Evolutionary conservation across 495 filamentous ascomycete genomes (phyloP).

Genomic region (Aspergillus mulundensis): DNA sequence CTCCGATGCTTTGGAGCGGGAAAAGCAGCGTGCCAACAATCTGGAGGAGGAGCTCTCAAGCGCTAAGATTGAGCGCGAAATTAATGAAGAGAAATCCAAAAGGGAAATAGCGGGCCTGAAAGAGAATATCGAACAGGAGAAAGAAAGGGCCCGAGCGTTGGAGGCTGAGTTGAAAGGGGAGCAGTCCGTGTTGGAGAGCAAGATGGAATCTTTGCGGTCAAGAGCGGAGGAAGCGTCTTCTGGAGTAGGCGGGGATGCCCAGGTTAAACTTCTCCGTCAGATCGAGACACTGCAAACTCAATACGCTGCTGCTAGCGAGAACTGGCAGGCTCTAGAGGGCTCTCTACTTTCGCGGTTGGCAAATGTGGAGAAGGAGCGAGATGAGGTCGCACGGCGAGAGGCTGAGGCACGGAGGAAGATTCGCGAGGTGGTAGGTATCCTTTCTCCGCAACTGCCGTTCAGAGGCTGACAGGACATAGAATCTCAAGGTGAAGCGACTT

Average conservation of each 20-base stretch:
- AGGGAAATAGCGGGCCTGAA: constrained; percentile 65
- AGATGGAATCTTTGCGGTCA: constrained; percentile 80
- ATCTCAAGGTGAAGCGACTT: constrained; percentile 64
- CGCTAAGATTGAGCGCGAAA: constrained; percentile 70
- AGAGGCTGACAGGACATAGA: constrained; percentile 44
- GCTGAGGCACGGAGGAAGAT: constrained; percentile 80
- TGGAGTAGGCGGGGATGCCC: constrained; percentile 73
- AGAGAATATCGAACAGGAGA: constrained; percentile 69
- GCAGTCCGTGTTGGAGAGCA: constrained; percentile 75
- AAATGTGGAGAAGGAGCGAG: constrained; percentile 80
- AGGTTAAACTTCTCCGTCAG: constrained; percentile 87
- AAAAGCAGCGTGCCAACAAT: constrained; percentile 60
- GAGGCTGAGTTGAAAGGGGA: constrained; percentile 83
- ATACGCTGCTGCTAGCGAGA: constrained; percentile 89
- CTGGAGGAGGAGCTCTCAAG: constrained; percentile 71
- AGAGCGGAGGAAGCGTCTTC: constrained; percentile 89
- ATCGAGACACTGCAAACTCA: constrained; percentile 95
- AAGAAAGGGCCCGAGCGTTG: constrained; percentile 61
- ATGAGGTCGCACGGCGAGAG: constrained; percentile 80
- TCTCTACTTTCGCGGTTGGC: constrained; percentile 70
- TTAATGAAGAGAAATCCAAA: constrained; percentile 64
- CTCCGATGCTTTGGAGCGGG: constrained; percentile 65
- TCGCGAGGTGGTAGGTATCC: constrained; percentile 67
- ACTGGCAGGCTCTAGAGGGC: constrained; percentile 94
- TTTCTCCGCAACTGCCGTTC: background rate